phyloP scores from a whole-genome alignment of 1,284 basidiomycete species.

The Irpex sp. region DNA sequence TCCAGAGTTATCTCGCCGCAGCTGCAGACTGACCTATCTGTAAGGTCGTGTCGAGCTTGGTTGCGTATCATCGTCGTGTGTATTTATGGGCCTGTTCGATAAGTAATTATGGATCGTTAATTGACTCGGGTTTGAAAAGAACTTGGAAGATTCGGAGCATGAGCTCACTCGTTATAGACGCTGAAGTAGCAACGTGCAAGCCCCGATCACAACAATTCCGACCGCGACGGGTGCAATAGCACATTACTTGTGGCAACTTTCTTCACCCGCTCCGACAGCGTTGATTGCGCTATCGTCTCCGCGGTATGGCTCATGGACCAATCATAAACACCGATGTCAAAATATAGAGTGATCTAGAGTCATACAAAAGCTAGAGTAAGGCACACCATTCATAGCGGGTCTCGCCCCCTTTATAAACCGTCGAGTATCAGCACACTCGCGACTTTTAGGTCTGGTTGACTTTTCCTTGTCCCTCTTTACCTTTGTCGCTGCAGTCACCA shows the following conservation, averaged over 20 bases:
- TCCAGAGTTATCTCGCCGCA: constrained; percentile 28
- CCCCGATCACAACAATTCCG: no score
- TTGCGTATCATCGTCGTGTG: no score
- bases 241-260: neutral
- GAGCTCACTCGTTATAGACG: neutral
- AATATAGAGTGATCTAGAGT: neutral
- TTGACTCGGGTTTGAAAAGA: no score
- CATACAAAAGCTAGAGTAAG: neutral
- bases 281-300: neutral
- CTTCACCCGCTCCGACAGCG: neutral
- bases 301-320: neutral
- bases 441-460: neutral
- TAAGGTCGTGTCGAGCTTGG: no score
- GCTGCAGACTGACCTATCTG: constrained; percentile 20
- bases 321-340: neutral
- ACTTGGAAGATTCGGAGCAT: neutral
- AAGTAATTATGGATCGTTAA: no score
- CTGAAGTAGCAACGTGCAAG: neutral
- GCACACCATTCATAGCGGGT: neutral
- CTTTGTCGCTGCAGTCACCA: neutral
- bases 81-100: no score
- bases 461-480: neutral
- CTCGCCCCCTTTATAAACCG: neutral
- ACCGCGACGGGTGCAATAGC: neutral
- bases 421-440: neutral